Evolutionary conservation across 106 monocot species (phyloP).

Genomic region (Dioscorea alata): DNA sequence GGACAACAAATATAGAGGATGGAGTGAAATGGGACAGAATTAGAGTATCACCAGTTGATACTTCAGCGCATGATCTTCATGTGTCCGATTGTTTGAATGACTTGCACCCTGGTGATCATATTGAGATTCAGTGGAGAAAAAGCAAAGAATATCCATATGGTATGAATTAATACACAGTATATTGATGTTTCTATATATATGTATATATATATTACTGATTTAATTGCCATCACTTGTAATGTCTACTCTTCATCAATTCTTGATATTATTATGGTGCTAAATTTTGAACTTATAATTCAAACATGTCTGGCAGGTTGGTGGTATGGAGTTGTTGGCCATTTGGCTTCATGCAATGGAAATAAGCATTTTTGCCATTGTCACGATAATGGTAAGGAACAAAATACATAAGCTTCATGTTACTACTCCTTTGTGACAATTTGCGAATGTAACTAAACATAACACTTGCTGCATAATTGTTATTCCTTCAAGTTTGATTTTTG

Average conservation of each 20-base stretch:
- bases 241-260: background rate
- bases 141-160: conserved; percentile 90
- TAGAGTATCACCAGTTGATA: conserved; percentile 52
- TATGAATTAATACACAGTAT: conserved; percentile 6
- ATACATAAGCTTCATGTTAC: too few relatives aligned
- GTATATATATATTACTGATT: too few relatives aligned
- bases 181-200: background rate
- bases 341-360: conserved; percentile 49
- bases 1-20: conserved; percentile 43
- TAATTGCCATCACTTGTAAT: background rate
- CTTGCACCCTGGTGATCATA: conserved; percentile 65
- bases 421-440: too few relatives aligned
- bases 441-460: too few relatives aligned
- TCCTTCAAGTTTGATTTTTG: too few relatives aligned
- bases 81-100: conserved; percentile 57
- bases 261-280: too few relatives aligned
- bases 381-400: conserved; percentile 38
- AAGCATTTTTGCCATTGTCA: conserved; percentile 56
- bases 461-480: too few relatives aligned
- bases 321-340: conserved; percentile 79
- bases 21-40: conserved; percentile 80
- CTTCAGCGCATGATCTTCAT: conserved; percentile 60
- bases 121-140: conserved; percentile 89
- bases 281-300: conserved; percentile 2
- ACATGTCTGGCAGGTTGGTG: conserved; percentile 65